These are phyloP conservation scores for Macrophomina phaseolina DNA, from an alignment of 2,329 filamentous ascomycete genomes.

Conservation along the genomic window DNA sequence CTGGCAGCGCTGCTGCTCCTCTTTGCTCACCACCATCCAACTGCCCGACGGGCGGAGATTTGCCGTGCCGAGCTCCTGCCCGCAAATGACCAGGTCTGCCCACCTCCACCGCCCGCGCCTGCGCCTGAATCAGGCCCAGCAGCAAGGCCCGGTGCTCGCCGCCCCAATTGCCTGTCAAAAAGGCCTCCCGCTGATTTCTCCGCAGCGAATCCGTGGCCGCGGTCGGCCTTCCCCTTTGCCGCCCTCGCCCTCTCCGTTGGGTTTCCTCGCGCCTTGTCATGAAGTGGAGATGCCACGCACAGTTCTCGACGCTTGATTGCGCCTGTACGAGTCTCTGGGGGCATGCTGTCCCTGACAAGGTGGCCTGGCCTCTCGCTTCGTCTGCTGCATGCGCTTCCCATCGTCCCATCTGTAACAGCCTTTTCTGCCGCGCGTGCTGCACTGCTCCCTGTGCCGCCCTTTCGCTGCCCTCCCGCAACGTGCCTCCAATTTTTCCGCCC, in stretches of 20 bases:
- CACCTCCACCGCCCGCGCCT: neutral
- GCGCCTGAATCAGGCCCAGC: constrained; percentile 5
- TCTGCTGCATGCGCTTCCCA: neutral
- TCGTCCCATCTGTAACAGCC: neutral
- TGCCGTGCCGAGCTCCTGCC: neutral
- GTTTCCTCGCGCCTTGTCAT: neutral
- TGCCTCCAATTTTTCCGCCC: constrained; percentile 5
- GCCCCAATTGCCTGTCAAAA: neutral
- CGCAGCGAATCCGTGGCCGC: neutral
- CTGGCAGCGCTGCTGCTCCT: no score
- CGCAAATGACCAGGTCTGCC: neutral
- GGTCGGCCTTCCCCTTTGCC: neutral
- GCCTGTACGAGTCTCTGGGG: neutral
- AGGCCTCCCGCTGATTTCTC: neutral
- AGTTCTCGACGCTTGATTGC: constrained; percentile 5
- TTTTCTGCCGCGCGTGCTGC: constrained; percentile 2
- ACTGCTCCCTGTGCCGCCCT: neutral
- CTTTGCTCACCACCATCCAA: neutral
- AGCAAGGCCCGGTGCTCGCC: neutral
- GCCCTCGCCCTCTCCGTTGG: neutral
- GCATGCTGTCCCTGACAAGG: neutral
- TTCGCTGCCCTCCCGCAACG: constrained; percentile 1
- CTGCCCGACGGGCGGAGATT: neutral
- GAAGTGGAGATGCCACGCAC: constrained; percentile 9
- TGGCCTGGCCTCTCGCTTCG: neutral